Evolutionary conservation across 1,139 yeast genomes (phyloP).

Genomic region (Debaryomyces sp.): DNA sequence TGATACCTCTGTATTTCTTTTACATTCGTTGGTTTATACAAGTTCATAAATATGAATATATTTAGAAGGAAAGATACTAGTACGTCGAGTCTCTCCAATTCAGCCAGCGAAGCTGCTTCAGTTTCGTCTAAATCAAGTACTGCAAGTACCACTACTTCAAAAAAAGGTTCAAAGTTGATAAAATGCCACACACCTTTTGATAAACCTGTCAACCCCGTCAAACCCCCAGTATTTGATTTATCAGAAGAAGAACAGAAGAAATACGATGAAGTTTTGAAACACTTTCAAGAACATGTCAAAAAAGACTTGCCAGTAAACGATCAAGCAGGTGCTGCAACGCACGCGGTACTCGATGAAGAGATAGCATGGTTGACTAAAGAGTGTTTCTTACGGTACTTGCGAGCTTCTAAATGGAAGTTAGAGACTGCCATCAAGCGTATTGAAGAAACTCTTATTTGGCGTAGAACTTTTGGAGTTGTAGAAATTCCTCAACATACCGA

Average conservation of each 20-base stretch:
- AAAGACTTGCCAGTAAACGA: conserved; percentile 28
- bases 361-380: conserved; percentile 91
- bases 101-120: conserved; percentile 17
- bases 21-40: neutral
- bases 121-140: conserved; percentile 17
- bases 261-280: conserved; percentile 27
- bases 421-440: conserved; percentile 73
- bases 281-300: conserved; percentile 25
- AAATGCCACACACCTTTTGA: conserved; percentile 46
- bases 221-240: conserved; percentile 32
- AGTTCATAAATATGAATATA: conserved; percentile 19
- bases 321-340: conserved; percentile 20
- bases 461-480: conserved; percentile 87
- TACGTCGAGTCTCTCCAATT: conserved; percentile 11
- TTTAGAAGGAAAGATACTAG: conserved; percentile 19
- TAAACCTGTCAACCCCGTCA: conserved; percentile 39
- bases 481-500: conserved; percentile 49
- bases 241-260: conserved; percentile 31
- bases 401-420: conserved; percentile 89
- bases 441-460: conserved; percentile 80
- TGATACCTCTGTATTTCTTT: neutral
- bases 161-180: conserved; percentile 20
- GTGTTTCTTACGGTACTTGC: conserved; percentile 79
- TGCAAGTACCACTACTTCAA: conserved; percentile 12
- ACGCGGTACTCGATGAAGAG: conserved; percentile 52